These are phyloP conservation scores for Fusarium sp. DNA, from an alignment of 2,329 filamentous ascomycete genomes.

Conservation along the genomic window DNA sequence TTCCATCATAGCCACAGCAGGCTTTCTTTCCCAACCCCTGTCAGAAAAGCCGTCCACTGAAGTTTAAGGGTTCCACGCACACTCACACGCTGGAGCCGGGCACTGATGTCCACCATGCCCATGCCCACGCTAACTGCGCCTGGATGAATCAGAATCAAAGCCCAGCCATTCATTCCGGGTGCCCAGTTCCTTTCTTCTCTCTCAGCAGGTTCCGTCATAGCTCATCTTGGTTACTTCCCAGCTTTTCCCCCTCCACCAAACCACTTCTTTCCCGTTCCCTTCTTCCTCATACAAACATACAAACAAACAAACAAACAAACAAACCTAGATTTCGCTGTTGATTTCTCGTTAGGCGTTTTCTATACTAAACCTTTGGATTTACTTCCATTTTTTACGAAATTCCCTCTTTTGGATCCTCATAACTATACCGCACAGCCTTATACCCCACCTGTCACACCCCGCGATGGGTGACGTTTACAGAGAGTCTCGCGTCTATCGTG, in stretches of 20 bases:
- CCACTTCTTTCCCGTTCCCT: slow-evolving; percentile 11
- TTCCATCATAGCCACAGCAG: slow-evolving; percentile 38
- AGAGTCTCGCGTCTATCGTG: slow-evolving; percentile 49
- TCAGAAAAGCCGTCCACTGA: slow-evolving; percentile 5
- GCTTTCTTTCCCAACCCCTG: slow-evolving; percentile 23
- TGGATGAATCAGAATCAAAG: not conserved
- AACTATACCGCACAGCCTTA: slow-evolving; percentile 21
- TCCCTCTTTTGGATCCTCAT: slow-evolving; percentile 3
- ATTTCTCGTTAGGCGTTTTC: slow-evolving; percentile 32
- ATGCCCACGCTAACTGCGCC: slow-evolving; percentile 6
- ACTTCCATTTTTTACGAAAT: not conserved
- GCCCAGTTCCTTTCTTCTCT: slow-evolving; percentile 22
- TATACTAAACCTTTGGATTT: slow-evolving; percentile 10
- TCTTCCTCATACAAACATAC: slow-evolving; percentile 31
- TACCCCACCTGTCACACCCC: slow-evolving; percentile 35
- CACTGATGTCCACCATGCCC: not conserved
- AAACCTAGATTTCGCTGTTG: slow-evolving; percentile 29
- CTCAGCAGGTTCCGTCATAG: slow-evolving; percentile 40
- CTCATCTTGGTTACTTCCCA: slow-evolving; percentile 20
- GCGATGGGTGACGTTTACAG: slow-evolving; percentile 49
- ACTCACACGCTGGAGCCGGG: slow-evolving; percentile 8
- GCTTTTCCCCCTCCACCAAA: slow-evolving; percentile 26
- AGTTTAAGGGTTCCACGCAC: slow-evolving; percentile 31
- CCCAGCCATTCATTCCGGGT: slow-evolving; percentile 29
- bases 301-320: too few relatives aligned